A percentile compares a stretch with the other conserved stretches of the same genome.
Conservation (phyloP, 441 rosid genomes). For the Croton setiger region DNA sequence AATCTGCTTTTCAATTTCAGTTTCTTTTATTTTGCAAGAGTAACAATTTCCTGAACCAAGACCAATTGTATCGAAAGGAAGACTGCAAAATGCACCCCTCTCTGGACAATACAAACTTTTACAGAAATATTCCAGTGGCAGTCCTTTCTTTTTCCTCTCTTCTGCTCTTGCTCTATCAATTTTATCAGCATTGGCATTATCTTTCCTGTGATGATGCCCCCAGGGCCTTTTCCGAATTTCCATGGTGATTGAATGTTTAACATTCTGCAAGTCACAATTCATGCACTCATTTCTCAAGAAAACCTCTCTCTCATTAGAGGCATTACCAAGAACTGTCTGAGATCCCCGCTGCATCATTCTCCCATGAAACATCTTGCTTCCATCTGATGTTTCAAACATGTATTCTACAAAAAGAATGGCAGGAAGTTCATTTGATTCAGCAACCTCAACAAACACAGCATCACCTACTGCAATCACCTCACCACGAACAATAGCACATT, state of each 20-base stretch:
- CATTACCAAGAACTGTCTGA: conserved; percentile 64
- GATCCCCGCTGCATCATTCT: conserved; percentile 54
- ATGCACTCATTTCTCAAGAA: conserved; percentile 62
- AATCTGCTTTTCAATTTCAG: conserved; percentile 31
- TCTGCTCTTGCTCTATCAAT: conserved; percentile 61
- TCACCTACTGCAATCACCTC: conserved; percentile 51
- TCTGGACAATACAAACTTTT: conserved; percentile 76
- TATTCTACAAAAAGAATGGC: conserved; percentile 66
- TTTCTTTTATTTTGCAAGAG: conserved; percentile 50
- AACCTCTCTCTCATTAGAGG: conserved; percentile 70
- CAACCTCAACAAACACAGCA: conserved; percentile 42
- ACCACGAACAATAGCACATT: conserved; percentile 48
- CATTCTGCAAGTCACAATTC: conserved; percentile 45
- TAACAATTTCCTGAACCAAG: conserved; percentile 57
- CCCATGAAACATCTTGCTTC: conserved; percentile 72
- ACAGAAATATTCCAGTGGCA: conserved; percentile 69
- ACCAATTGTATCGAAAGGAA: conserved; percentile 52
- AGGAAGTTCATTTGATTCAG: conserved; percentile 42
- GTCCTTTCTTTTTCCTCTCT: conserved; percentile 62
- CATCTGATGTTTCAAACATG: conserved; percentile 59
- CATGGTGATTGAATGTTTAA: conserved; percentile 39
- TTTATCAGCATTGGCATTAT: conserved; percentile 39
- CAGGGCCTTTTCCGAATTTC: conserved; percentile 59
- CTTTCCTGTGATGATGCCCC: conserved; percentile 64
- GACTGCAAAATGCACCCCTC: conserved; percentile 74